Evolutionary conservation across 768 basidiomycete species (phyloP).

Genomic region (Macrolepiota dolichaula): DNA sequence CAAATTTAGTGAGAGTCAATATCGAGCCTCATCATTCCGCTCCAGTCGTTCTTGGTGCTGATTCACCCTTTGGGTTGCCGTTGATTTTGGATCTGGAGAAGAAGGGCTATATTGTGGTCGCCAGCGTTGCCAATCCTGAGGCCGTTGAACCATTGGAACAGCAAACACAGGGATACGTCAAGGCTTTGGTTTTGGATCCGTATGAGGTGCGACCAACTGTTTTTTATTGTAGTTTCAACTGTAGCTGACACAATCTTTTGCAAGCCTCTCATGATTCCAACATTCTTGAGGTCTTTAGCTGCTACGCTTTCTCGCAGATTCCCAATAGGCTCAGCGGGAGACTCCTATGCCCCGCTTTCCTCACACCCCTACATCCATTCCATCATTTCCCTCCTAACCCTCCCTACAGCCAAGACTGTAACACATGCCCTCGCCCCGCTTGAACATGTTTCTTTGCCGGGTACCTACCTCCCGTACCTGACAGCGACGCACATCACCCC

Average conservation of each 20-base stretch:
- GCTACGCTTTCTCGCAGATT: conserved; percentile 81
- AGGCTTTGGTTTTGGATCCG: conserved; percentile 79
- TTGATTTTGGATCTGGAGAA: conserved; percentile 72
- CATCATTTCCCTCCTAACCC: conserved; percentile 70
- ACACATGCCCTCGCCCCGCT: conserved; percentile 55
- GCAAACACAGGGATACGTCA: conserved; percentile 69
- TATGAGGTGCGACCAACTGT: conserved; percentile 49
- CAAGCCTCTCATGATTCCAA: conserved; percentile 67
- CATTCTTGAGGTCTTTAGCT: conserved; percentile 78
- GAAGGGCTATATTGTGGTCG: conserved; percentile 80
- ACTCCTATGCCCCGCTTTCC: conserved; percentile 70
- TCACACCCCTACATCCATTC: conserved; percentile 73
- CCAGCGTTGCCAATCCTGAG: conserved; percentile 69
- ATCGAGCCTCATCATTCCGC: conserved; percentile 6
- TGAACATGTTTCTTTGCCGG: conserved; percentile 63
- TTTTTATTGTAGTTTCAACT: background rate
- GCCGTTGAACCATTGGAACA: conserved; percentile 64
- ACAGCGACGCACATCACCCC: conserved; percentile 75
- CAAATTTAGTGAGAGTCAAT: background rate
- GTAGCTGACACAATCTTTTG: conserved; percentile 1
- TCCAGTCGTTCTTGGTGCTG: conserved; percentile 79
- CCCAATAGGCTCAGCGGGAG: conserved; percentile 74
- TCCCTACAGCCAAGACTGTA: conserved; percentile 37
- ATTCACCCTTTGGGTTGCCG: conserved; percentile 66
- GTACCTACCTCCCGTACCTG: conserved; percentile 68